phyloP scores from a whole-genome alignment of 768 basidiomycete species.

The Daedalea quercina region DNA sequence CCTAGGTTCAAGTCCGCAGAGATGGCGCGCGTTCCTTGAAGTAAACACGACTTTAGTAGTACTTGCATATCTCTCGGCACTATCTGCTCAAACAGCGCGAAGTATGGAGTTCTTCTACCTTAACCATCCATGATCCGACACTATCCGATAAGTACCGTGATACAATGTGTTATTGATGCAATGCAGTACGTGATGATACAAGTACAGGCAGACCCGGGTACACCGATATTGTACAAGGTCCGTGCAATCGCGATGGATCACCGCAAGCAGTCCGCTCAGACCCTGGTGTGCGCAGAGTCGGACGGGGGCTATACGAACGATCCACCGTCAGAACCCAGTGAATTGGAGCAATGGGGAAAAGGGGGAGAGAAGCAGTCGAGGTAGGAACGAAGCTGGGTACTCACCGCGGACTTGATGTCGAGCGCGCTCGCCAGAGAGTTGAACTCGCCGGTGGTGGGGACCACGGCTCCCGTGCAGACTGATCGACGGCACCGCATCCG shows the following conservation, averaged over 20 bases:
- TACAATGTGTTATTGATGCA: not conserved
- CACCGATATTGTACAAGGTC: not conserved
- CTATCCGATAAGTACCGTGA: not conserved
- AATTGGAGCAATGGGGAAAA: not conserved
- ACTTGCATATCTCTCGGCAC: too few species aligned
- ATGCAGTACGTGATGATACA: not conserved
- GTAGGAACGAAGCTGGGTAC: too few species aligned
- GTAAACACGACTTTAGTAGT: too few species aligned
- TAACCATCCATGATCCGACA: not conserved
- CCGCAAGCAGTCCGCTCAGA: not conserved
- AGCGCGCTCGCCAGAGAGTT: conserved; percentile 21
- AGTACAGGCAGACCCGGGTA: not conserved
- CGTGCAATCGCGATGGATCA: too few species aligned
- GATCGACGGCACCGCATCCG: not conserved
- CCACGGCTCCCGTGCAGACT: conserved; percentile 22
- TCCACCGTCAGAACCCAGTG: not conserved
- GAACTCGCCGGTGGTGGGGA: conserved; percentile 22
- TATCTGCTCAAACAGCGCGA: too few species aligned
- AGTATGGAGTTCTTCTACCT: too few species aligned
- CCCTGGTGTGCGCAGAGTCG: conserved; percentile 20
- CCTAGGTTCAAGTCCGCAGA: too few species aligned
- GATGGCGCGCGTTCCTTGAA: too few species aligned
- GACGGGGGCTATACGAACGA: conserved; percentile 20
- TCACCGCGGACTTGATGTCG: conserved; percentile 20
- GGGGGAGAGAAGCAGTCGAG: too few species aligned